Conservation (phyloP, 169 alveolate genomes). For the Cryptosporidium bovis region DNA sequence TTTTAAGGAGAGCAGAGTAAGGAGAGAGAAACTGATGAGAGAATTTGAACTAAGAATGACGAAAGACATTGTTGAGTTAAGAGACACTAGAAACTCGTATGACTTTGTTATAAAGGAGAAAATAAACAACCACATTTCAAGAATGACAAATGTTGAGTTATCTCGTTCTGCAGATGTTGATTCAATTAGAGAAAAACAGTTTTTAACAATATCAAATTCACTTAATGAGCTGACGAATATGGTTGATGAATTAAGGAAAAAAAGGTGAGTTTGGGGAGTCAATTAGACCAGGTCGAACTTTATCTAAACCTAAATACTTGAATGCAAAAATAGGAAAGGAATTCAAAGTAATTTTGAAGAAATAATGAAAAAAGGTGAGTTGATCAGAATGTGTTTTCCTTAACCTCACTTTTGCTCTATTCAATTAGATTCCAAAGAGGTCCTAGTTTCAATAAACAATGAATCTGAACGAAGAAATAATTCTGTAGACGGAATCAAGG, state of each 20-base stretch:
- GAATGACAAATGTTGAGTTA: constrained; percentile 27
- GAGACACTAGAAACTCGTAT: constrained; percentile 12
- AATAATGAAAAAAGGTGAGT: constrained; percentile 18
- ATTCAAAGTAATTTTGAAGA: neutral
- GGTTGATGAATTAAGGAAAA: constrained; percentile 43
- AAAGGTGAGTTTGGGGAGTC: constrained; percentile 12
- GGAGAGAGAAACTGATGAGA: neutral
- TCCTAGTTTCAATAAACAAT: neutral
- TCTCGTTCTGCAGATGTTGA: constrained; percentile 22
- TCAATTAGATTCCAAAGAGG: too few species aligned
- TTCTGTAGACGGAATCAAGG: constrained; percentile 16
- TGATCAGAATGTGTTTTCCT: neutral
- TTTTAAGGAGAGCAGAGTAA: neutral
- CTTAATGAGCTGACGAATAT: constrained; percentile 40
- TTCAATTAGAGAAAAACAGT: constrained; percentile 48
- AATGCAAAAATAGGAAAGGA: neutral
- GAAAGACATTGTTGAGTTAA: constrained; percentile 4
- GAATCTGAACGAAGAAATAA: constrained; percentile 40
- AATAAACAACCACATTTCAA: constrained; percentile 24
- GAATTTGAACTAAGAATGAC: constrained; percentile 30
- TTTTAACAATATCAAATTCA: constrained; percentile 43
- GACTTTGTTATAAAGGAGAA: constrained; percentile 1
- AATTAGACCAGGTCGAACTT: neutral
- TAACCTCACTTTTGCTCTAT: too few species aligned
- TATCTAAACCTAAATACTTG: too few species aligned